Evolutionary conservation across 148 eudicot genomes (phyloP).

Genomic region (Limonium bicolor): DNA sequence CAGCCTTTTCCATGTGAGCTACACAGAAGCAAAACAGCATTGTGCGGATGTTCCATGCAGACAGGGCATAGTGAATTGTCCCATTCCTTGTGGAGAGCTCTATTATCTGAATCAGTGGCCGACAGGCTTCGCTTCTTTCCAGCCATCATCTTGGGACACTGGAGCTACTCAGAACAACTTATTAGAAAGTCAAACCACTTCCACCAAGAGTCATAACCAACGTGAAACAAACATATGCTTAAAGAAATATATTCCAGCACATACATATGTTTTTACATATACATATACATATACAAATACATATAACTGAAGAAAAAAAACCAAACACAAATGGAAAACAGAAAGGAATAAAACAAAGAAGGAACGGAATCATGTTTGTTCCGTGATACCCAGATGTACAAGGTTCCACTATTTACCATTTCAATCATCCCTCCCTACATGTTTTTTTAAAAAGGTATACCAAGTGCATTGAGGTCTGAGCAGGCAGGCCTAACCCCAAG

Average conservation of each 20-base stretch:
- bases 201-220: background rate
- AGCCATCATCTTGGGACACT: slow-evolving; percentile 46
- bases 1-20: slow-evolving; percentile 74
- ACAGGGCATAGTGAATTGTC: slow-evolving; percentile 74
- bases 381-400: no score
- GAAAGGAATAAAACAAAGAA: no score
- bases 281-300: background rate
- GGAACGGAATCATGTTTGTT: no score
- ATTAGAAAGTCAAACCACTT: slow-evolving; percentile 10
- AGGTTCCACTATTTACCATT: no score
- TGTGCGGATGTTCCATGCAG: slow-evolving; percentile 98
- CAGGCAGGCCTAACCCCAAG: no score
- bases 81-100: slow-evolving; percentile 63
- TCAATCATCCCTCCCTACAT: no score
- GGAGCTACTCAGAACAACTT: slow-evolving; percentile 30
- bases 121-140: slow-evolving; percentile 67
- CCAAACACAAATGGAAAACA: no score
- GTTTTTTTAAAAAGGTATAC: no score
- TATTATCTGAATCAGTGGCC: slow-evolving; percentile 30
- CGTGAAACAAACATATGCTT: background rate
- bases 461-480: no score
- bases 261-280: background rate
- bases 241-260: background rate
- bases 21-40: slow-evolving; percentile 80
- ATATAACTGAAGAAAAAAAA: no score